These are phyloP conservation scores for Globisporangium iwayamae DNA, from an alignment of 352 stramenopile genomes.

Conservation along the genomic window DNA sequence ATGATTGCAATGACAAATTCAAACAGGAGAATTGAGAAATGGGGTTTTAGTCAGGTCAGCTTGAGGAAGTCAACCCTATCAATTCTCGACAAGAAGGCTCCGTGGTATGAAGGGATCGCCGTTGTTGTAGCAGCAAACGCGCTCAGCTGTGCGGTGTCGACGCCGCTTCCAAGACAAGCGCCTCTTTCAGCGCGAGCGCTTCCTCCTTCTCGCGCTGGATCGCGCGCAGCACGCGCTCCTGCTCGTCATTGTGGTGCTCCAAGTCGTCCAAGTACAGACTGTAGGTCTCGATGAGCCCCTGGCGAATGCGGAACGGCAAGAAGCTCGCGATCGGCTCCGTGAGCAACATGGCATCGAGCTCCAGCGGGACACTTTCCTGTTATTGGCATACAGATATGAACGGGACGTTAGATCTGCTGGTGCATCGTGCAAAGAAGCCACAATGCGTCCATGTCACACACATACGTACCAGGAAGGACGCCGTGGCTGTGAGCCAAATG, in stretches of 20 bases:
- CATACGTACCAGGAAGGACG: constrained; percentile 74
- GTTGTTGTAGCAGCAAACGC: neutral
- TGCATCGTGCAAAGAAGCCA: neutral
- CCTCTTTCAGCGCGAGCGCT: constrained; percentile 19
- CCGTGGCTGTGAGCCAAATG: constrained; percentile 82
- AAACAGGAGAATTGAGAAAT: neutral
- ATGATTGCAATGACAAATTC: neutral
- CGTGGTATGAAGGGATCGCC: neutral
- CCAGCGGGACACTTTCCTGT: constrained; percentile 82
- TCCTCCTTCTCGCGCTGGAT: constrained; percentile 63
- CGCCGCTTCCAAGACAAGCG: constrained; percentile 8
- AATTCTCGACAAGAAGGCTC: neutral
- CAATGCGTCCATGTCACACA: neutral
- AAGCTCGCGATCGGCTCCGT: constrained; percentile 80
- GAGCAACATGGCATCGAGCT: constrained; percentile 80
- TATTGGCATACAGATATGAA: constrained; percentile 6
- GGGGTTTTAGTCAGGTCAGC: neutral
- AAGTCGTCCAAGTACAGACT: constrained; percentile 84
- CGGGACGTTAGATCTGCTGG: neutral
- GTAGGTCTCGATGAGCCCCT: constrained; percentile 87
- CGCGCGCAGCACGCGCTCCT: constrained; percentile 76
- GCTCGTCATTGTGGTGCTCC: constrained; percentile 78
- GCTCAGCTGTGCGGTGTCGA: constrained; percentile 6
- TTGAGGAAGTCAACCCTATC: neutral
- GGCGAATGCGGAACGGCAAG: constrained; percentile 80